Base-by-base conservation (phyloP, 2,329 filamentous ascomycete genomes). In the Paraconiothyrium sp. region DNA sequence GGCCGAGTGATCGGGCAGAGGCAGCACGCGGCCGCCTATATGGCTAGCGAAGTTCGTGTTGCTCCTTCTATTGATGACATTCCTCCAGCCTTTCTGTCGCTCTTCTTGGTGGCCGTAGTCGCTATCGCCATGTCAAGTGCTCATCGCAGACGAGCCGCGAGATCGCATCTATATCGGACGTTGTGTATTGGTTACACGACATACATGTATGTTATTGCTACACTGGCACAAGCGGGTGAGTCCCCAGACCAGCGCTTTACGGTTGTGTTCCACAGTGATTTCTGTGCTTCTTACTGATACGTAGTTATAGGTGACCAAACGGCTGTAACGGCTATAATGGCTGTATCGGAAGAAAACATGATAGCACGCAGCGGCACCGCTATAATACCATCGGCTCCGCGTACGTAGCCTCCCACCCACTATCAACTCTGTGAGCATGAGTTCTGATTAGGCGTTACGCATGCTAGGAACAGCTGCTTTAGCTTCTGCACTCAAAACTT, bases 141-240 rank as follows among this genome's bases (percentile, higher is more conserved):
- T 55, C 52, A 41, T 58, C 59, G 35, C 62, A 46, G 50, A 50
- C 51, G 58, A 34, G 47, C 56, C 52, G 47, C 59, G 16, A 60
- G 54, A 24, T 56, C 41, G 39, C 32, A 57, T 34, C 63, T 70
- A 51, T 69, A 59, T 57, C 65, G 61, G 35, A 63, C 67, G 58
- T 41, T 74, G 46, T 74, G 61, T 56, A 50, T 71, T 54, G 69
- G 64, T 60, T 70, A 62, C 62, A 57, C 62, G 58, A 62, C 62
- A 64, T 72, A 64, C 63, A 37, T 63, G 32, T 61, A 61, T 47
- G 58, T 61, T 60, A 59, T 60, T 47, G 63, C 63, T 58, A 62
- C 69, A 46, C 55, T 66, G 50, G 61, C 63, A 54, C 67, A 67
- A 61, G 63, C 61, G 63, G 63, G 72, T 75, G 73, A 55, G 71